Evolutionary conservation across 176 grass and related monocot genomes (phyloP).

Genomic region (Paspalum vaginatum): DNA sequence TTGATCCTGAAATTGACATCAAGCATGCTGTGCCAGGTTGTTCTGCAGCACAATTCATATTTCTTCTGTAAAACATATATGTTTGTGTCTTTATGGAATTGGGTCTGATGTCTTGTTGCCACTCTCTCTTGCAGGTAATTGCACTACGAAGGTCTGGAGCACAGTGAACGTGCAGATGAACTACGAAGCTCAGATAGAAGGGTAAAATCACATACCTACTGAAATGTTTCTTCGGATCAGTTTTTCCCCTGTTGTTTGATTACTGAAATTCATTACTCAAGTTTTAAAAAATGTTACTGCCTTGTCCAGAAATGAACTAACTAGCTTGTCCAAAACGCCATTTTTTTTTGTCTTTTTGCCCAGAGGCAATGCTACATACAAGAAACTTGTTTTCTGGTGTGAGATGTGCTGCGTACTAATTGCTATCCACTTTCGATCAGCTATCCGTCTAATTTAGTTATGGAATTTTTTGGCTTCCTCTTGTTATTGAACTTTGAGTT

Average conservation of each 20-base stretch:
- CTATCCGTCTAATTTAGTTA: background rate
- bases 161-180: constrained; percentile 13
- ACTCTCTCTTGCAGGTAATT: background rate
- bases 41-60: background rate
- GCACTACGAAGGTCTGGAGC: background rate
- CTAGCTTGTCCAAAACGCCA: no score
- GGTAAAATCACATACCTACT: constrained; percentile 7
- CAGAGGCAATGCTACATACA: no score
- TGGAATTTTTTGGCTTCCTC: background rate
- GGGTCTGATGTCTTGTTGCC: background rate
- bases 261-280: background rate
- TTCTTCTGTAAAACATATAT: background rate
- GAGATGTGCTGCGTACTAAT: background rate
- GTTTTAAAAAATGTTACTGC: background rate
- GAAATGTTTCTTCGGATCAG: background rate
- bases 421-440: no score
- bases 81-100: background rate
- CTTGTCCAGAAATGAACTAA: no score
- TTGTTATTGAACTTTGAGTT: background rate
- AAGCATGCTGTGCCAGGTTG: constrained; percentile 14
- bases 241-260: background rate
- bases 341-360: no score
- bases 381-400: background rate
- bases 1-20: constrained; percentile 26
- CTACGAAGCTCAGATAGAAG: constrained; percentile 19